Base-by-base conservation (phyloP, 176 grass and related monocot species). In the Bonia amplexicaulis region DNA sequence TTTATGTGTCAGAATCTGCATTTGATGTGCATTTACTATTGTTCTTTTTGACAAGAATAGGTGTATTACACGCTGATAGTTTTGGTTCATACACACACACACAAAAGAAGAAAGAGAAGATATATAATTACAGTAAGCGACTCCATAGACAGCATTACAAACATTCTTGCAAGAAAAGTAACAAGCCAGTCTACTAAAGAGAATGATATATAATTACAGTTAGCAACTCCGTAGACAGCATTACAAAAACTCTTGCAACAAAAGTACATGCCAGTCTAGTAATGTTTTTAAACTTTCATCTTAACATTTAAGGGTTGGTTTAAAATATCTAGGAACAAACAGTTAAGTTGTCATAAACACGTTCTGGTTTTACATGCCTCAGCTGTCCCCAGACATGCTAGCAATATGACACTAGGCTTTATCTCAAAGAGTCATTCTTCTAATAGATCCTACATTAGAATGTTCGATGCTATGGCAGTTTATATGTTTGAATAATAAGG, bases 231-330 rank as follows among this genome's bases (percentile, higher is more conserved):
- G 14, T 67, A 23, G 55, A 60, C 12, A 85, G 29, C 67, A 45
- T 17, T 66, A 70, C 19, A 55, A 67, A 58, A 33, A 25, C 2
- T 66, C 1, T 55, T 55, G 0, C 42, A 69, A 29, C 57, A 78
- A 47, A 20, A 35, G 51, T 37, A 47, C 31, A 67, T 13, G 39
- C 12, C 45, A 74, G n/a, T 74, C 7, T 74, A 12, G 2, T 73
- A 62, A 41, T 60, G 35, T 69, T 89, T 88, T 47, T 7, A 12
- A 74, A 75, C 29, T 82, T 76, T 33, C 20, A 69, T 74, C 70
- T 37, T 33, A 17, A 29, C 73, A 68, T 69, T 40, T 39, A 29
- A 27, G 1, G 70, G 44, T 6, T 51, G 66, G 2, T 53, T 31
- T 61, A 69, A 60, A 48, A 35, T 89, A 75, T 59, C 6, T 49